A percentile compares a stretch with the other conserved stretches of the same genome.
phyloP scores from a whole-genome alignment of 345 rosid genomes.

The Tarenaya hassleriana region DNA sequence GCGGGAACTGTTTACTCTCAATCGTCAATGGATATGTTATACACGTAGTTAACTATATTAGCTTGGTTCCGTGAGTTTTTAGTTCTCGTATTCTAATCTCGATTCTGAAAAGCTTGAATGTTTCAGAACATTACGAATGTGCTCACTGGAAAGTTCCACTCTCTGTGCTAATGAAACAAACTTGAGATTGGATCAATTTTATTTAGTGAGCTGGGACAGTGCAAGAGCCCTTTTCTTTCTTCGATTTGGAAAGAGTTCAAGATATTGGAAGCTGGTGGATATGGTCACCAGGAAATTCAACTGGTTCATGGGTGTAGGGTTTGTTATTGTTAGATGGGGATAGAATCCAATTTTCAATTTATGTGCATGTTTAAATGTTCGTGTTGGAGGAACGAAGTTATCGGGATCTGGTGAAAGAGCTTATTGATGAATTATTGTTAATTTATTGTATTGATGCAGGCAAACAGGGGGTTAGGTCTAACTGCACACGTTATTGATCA shows the following conservation, averaged over 20 bases:
- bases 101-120: background rate
- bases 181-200: no score
- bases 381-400: constrained; percentile 2
- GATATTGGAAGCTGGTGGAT: constrained; percentile 1
- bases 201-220: no score
- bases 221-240: no score
- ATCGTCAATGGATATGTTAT: background rate
- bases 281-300: constrained; percentile 13
- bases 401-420: background rate
- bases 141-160: background rate
- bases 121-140: background rate
- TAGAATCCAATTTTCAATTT: background rate
- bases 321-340: constrained; percentile 2
- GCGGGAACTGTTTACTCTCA: background rate
- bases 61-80: no score
- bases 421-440: constrained; percentile 7
- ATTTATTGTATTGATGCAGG: constrained; percentile 35
- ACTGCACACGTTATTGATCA: constrained; percentile 62
- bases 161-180: background rate
- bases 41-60: no score
- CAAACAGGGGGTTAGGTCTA: constrained; percentile 85
- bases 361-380: constrained; percentile 1
- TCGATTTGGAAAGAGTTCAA: constrained; percentile 4
- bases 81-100: constrained; percentile 1
- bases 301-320: constrained; percentile 2